These are phyloP conservation scores for Leccinum variicolor DNA, from an alignment of 768 basidiomycete genomes.

Conservation along the genomic window DNA sequence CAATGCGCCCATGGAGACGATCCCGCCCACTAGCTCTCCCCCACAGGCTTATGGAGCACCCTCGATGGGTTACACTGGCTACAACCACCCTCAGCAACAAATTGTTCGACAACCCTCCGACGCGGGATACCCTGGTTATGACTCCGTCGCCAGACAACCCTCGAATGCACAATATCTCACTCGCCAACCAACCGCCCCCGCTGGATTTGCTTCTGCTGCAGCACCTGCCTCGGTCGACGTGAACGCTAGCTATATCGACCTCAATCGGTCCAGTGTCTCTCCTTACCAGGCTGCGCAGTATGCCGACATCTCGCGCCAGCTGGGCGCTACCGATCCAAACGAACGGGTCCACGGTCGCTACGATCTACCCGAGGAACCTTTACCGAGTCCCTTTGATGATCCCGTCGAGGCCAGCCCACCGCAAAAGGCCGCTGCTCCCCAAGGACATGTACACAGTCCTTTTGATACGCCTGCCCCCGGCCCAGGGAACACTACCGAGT, in stretches of 20 bases:
- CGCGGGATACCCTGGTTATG: constrained; percentile 22
- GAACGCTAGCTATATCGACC: constrained; percentile 54
- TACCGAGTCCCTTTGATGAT: constrained; percentile 32
- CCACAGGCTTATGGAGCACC: constrained; percentile 23
- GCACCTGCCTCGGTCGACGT: constrained; percentile 16
- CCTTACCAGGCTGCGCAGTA: constrained; percentile 78
- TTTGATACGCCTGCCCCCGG: constrained; percentile 11
- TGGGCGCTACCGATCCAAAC: constrained; percentile 37
- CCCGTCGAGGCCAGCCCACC: background rate
- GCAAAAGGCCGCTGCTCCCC: constrained; percentile 34
- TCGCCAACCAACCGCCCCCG: constrained; percentile 15
- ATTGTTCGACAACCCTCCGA: constrained; percentile 18
- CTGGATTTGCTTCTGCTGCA: constrained; percentile 9
- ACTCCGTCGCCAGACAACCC: constrained; percentile 21
- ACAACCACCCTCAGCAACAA: constrained; percentile 27
- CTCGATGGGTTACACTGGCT: constrained; percentile 19
- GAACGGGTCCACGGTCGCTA: constrained; percentile 10
- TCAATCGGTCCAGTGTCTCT: constrained; percentile 65
- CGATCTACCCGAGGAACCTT: constrained; percentile 19
- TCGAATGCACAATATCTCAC: constrained; percentile 22
- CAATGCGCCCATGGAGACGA: constrained; percentile 15
- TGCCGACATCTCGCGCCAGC: constrained; percentile 58
- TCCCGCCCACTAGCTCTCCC: constrained; percentile 10
- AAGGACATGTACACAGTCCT: constrained; percentile 26
- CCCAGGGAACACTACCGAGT: constrained; percentile 5